Evolutionary conservation across 257 asterid species (phyloP).

Genomic region (Dorcoceras hygrometricum): DNA sequence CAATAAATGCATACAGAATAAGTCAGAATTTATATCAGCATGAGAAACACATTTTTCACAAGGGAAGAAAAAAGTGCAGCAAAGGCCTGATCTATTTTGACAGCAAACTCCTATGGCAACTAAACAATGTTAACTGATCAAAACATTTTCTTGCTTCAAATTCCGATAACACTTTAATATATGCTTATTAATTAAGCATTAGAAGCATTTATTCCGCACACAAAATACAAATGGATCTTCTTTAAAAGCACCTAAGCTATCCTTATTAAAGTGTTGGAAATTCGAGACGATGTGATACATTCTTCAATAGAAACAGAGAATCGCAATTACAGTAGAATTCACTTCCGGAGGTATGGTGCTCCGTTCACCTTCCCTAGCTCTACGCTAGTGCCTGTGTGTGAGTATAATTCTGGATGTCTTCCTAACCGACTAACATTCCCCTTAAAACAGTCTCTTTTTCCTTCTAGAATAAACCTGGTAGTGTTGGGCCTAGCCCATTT

Average conservation of each 20-base stretch:
- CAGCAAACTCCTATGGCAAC: background rate
- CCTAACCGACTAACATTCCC: no score
- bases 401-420: no score
- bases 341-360: no score
- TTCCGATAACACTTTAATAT: background rate
- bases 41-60: background rate
- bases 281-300: no score
- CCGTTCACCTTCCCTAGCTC: no score
- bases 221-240: background rate
- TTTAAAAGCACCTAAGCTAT: background rate
- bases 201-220: conserved; percentile 4
- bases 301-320: no score
- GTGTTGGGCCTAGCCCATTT: no score
- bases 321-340: no score
- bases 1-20: conserved; percentile 20
- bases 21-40: conserved; percentile 10
- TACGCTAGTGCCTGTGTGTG: no score
- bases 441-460: no score
- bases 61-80: conserved; percentile 1
- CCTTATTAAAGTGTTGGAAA: no score
- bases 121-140: background rate
- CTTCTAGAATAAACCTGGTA: no score
- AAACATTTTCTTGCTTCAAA: background rate
- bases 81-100: background rate
- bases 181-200: conserved; percentile 18